Percentiles rank a stretch among this genome's conserved stretches.
phyloP scores from a whole-genome alignment of 306 rosid species.

The Hippophae tibetana region DNA sequence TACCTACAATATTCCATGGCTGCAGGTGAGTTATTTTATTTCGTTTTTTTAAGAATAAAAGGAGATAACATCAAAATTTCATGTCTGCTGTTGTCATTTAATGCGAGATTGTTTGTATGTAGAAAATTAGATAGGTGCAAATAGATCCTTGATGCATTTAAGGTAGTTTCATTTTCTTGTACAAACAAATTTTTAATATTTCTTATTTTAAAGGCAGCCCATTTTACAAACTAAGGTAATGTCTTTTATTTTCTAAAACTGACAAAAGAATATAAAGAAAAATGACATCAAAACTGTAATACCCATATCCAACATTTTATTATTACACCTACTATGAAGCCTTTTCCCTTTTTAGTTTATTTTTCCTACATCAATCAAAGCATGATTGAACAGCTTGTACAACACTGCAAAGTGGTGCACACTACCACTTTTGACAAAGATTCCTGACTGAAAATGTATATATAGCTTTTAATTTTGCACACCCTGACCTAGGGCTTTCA shows the following conservation, averaged over 20 bases:
- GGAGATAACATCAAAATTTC: too few relatives aligned
- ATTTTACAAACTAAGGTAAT: not conserved
- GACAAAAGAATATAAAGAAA: not conserved
- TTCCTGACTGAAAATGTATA: not conserved
- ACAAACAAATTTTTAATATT: too few relatives aligned
- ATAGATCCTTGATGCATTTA: too few relatives aligned
- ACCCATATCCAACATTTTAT: conserved; percentile 1
- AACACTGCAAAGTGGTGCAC: too few relatives aligned
- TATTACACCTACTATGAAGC: not conserved
- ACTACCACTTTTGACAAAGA: not conserved
- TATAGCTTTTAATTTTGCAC: not conserved
- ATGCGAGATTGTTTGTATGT: too few relatives aligned
- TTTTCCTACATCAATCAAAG: too few relatives aligned
- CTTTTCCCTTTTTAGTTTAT: not conserved
- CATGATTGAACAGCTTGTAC: too few relatives aligned
- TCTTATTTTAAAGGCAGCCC: not conserved
- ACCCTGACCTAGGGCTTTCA: not conserved
- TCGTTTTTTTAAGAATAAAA: too few relatives aligned
- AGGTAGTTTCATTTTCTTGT: too few relatives aligned
- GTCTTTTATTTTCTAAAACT: not conserved
- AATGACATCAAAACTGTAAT: not conserved
- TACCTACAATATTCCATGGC: not conserved
- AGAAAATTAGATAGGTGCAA: too few relatives aligned
- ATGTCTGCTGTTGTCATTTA: too few relatives aligned
- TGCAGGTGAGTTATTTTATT: not conserved